A percentile compares a stretch with the other conserved stretches of the same genome.
Evolutionary conservation across 2,329 filamentous ascomycete species (phyloP).

Genomic region (Trichoderma citrinoviride): DNA sequence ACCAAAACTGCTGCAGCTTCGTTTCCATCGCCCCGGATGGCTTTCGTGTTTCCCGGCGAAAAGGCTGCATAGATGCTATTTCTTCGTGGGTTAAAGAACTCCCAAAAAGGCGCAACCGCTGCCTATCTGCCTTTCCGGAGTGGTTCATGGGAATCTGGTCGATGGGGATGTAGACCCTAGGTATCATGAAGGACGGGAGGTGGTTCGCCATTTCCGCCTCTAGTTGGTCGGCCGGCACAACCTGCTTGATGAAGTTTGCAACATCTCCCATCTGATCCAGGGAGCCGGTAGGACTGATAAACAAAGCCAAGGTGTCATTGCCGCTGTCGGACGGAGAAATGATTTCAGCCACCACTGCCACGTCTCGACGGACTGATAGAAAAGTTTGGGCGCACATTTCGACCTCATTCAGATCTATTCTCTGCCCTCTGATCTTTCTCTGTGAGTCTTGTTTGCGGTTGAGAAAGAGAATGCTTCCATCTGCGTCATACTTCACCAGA

Average conservation of each 20-base stretch:
- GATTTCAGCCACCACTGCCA: conserved; percentile 19
- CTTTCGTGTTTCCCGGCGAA: conserved; percentile 16
- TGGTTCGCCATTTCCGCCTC: background rate
- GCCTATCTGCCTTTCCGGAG: conserved; percentile 20
- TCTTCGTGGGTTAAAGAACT: conserved; percentile 13
- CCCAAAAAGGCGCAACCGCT: conserved; percentile 16
- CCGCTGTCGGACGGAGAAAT: background rate
- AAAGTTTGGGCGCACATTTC: conserved; percentile 13
- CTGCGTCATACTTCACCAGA: conserved; percentile 7
- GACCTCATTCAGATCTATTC: conserved; percentile 42
- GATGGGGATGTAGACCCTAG: conserved; percentile 10
- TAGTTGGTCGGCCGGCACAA: background rate
- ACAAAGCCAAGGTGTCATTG: conserved; percentile 9
- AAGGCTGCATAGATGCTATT: conserved; percentile 13
- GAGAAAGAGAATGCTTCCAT: background rate
- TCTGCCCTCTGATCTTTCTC: conserved; percentile 39
- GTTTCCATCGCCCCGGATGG: conserved; percentile 23
- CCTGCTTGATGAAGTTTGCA: background rate
- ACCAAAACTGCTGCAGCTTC: conserved; percentile 36
- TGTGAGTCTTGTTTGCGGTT: conserved; percentile 8
- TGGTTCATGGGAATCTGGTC: background rate
- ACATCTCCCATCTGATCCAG: background rate
- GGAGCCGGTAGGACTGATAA: background rate
- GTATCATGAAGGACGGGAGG: conserved; percentile 10
- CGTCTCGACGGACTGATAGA: background rate